Conservation (phyloP, 495 filamentous ascomycete species). For the Xylaria grammica region DNA sequence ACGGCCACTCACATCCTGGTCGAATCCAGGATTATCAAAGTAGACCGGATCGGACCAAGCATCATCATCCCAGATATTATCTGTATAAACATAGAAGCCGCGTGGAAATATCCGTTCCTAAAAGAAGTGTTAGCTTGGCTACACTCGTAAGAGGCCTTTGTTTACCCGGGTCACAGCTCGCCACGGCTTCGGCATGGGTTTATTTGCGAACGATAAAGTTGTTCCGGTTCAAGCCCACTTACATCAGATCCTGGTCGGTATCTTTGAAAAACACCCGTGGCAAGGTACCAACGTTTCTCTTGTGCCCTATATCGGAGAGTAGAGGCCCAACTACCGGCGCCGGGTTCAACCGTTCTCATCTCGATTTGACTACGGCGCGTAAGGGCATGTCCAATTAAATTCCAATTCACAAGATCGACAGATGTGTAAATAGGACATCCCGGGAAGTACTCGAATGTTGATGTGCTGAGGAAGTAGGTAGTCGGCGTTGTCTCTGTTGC, state of each 20-base stretch:
- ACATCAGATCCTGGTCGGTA: background rate
- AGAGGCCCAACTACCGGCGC: constrained; percentile 53
- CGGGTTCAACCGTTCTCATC: constrained; percentile 54
- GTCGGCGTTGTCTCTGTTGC: constrained; percentile 3
- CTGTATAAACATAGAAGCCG: constrained; percentile 54
- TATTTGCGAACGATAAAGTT: constrained; percentile 23
- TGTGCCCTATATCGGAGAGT: constrained; percentile 23
- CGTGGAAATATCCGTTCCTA: constrained; percentile 52
- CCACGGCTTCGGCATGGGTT: too few relatives aligned
- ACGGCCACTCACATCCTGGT: constrained; percentile 49
- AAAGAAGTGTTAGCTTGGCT: constrained; percentile 32
- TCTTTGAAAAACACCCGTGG: background rate
- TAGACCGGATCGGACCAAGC: constrained; percentile 56
- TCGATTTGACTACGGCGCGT: constrained; percentile 53
- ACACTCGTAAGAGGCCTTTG: constrained; percentile 41
- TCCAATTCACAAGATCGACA: constrained; percentile 52
- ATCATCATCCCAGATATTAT: constrained; percentile 51
- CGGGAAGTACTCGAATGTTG: constrained; percentile 56
- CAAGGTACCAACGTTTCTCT: background rate
- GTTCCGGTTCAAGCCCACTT: background rate
- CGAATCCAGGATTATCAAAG: constrained; percentile 55
- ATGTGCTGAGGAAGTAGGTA: constrained; percentile 52
- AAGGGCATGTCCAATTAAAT: constrained; percentile 53
- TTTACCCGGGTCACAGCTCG: too few relatives aligned
- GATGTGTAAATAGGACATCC: constrained; percentile 55